A percentile compares a stretch with the other conserved stretches of the same genome.
These are phyloP conservation scores for Torulaspora gathmanii DNA, from an alignment of 805 yeast species.

Conservation along the genomic window DNA sequence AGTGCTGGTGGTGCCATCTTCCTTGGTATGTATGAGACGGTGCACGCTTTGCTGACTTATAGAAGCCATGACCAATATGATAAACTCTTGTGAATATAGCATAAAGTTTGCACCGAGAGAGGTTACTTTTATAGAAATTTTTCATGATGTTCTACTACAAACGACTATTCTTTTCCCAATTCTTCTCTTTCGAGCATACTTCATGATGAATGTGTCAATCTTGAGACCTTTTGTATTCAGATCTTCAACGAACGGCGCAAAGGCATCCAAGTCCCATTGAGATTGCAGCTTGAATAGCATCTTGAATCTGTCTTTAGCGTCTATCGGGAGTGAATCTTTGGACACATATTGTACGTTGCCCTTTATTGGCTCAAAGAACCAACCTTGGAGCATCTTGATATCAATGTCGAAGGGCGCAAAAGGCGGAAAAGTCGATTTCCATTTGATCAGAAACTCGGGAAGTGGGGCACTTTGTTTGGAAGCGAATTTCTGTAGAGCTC, in stretches of 20 bases:
- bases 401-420: constrained; percentile 58
- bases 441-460: constrained; percentile 57
- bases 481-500: constrained; percentile 42
- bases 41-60: constrained; percentile 37
- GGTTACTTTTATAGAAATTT: neutral
- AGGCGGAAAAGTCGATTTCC: constrained; percentile 62
- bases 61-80: constrained; percentile 8
- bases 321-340: constrained; percentile 43
- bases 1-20: constrained; percentile 98
- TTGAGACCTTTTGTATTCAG: constrained; percentile 50
- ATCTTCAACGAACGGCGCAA: constrained; percentile 59
- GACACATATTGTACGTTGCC: constrained; percentile 52
- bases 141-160: constrained; percentile 25
- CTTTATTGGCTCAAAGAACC: constrained; percentile 45
- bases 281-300: constrained; percentile 50
- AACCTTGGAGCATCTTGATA: constrained; percentile 50
- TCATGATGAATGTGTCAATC: constrained; percentile 55
- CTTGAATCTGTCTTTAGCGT: constrained; percentile 46
- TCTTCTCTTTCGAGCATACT: constrained; percentile 53
- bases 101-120: neutral
- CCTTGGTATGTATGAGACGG: constrained; percentile 86
- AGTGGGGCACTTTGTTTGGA: constrained; percentile 29
- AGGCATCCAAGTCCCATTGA: constrained; percentile 58
- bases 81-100: constrained; percentile 14
- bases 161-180: constrained; percentile 42